Evolutionary conservation across 345 rosid species (phyloP).

Genomic region (Hibiscus trionum): DNA sequence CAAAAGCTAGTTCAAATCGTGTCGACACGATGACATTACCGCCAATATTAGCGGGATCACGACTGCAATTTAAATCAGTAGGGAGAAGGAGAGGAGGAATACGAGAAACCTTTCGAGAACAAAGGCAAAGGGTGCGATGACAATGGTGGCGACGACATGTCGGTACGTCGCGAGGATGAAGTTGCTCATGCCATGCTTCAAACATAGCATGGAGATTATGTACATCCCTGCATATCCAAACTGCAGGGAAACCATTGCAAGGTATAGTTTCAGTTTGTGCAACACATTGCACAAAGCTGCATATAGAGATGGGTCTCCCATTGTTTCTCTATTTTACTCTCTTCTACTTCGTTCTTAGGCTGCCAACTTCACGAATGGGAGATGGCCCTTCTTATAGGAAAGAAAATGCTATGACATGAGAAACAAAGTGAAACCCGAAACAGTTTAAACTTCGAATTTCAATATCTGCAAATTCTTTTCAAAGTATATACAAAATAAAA

Average conservation of each 20-base stretch:
- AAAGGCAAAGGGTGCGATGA: background rate
- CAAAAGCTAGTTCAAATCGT: background rate
- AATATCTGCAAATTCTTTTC: background rate
- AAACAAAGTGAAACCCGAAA: background rate
- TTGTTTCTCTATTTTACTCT: background rate
- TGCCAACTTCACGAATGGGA: background rate
- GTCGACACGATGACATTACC: background rate
- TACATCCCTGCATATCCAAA: background rate
- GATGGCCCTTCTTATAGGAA: background rate
- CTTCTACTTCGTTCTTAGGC: background rate
- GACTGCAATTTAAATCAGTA: background rate
- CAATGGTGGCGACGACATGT: background rate
- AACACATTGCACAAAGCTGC: background rate
- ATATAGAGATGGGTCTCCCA: background rate
- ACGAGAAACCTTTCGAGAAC: background rate
- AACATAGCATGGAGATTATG: background rate
- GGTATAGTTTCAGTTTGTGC: background rate
- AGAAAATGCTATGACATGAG: background rate
- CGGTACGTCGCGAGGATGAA: background rate
- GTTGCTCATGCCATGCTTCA: background rate
- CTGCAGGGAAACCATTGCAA: background rate
- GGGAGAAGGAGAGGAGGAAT: background rate
- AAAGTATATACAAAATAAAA: too few species aligned
- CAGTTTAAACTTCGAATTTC: background rate
- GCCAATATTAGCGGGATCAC: background rate